A percentile compares a stretch with the other conserved stretches of the same genome.
Evolutionary conservation across 352 stramenopile genomes (phyloP).

Genomic region (Globisporangium uncinulatum): DNA sequence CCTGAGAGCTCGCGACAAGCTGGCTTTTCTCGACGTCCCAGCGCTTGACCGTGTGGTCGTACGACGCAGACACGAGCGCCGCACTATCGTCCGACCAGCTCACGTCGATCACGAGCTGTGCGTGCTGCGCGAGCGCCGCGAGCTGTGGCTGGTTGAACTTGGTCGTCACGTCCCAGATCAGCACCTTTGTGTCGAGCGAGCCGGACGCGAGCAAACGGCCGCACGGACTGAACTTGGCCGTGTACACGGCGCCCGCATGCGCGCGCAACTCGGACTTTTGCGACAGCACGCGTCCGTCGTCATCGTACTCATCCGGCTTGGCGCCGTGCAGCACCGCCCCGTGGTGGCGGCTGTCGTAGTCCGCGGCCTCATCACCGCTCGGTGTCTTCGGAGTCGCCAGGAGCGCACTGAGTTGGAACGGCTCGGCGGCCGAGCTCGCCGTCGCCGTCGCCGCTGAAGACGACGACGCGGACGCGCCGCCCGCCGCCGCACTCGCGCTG

Average conservation of each 20-base stretch:
- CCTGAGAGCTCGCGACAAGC: conserved; percentile 53
- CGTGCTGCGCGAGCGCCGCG: conserved; percentile 63
- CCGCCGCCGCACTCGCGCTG: conserved; percentile 5
- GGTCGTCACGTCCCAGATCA: conserved; percentile 85
- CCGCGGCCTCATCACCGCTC: conserved; percentile 24
- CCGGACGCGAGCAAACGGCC: conserved; percentile 74
- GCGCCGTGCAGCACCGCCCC: no score
- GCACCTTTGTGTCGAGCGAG: conserved; percentile 74
- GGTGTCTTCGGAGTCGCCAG: conserved; percentile 37
- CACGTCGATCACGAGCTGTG: conserved; percentile 83
- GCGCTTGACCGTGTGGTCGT: conserved; percentile 86
- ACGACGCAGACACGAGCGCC: conserved; percentile 69
- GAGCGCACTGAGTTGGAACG: conserved; percentile 71
- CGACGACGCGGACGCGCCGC: neutral
- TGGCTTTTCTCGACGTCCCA: conserved; percentile 83
- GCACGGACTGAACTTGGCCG: conserved; percentile 82
- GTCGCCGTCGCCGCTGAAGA: conserved; percentile 20
- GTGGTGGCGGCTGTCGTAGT: conserved; percentile 31
- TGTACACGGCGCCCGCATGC: conserved; percentile 79
- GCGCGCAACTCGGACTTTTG: conserved; percentile 78
- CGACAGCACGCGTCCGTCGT: conserved; percentile 64
- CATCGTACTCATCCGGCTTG: conserved; percentile 57
- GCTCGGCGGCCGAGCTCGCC: no score
- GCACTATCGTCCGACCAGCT: conserved; percentile 76
- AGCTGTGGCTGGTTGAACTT: conserved; percentile 87